phyloP scores from a whole-genome alignment of 441 rosid species.

The Populus hybrid region DNA sequence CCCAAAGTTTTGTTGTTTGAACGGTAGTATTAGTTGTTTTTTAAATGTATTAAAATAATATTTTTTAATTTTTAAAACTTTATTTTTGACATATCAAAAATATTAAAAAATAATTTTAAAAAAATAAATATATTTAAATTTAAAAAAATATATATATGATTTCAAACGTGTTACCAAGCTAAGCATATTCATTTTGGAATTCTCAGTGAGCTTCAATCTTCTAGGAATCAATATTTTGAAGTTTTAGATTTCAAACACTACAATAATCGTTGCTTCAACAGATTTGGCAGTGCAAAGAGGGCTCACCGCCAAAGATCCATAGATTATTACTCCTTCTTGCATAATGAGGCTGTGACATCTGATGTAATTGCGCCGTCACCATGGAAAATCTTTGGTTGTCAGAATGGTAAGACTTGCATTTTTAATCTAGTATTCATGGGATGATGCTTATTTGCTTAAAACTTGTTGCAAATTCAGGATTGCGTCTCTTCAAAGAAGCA shows the following conservation, averaged over 20 bases:
- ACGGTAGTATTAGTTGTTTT: no score
- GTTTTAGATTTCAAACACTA: background rate
- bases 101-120: no score
- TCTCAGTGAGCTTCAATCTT: background rate
- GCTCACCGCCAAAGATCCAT: constrained; percentile 37
- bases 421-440: constrained; percentile 1
- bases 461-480: constrained; percentile 42
- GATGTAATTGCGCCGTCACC: constrained; percentile 92
- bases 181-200: background rate
- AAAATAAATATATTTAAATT: no score
- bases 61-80: no score
- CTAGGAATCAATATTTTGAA: background rate
- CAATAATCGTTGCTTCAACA: constrained; percentile 8
- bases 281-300: constrained; percentile 46
- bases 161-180: no score
- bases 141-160: no score
- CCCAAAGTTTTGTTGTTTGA: no score
- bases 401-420: constrained; percentile 55
- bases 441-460: constrained; percentile 3
- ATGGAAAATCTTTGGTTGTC: constrained; percentile 97
- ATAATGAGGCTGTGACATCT: constrained; percentile 49
- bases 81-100: no score
- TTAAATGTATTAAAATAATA: no score
- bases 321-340: constrained; percentile 45
- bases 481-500: constrained; percentile 91